phyloP scores from a whole-genome alignment of 192 early-diverging fungal species.

The Umbelopsis sp. region DNA sequence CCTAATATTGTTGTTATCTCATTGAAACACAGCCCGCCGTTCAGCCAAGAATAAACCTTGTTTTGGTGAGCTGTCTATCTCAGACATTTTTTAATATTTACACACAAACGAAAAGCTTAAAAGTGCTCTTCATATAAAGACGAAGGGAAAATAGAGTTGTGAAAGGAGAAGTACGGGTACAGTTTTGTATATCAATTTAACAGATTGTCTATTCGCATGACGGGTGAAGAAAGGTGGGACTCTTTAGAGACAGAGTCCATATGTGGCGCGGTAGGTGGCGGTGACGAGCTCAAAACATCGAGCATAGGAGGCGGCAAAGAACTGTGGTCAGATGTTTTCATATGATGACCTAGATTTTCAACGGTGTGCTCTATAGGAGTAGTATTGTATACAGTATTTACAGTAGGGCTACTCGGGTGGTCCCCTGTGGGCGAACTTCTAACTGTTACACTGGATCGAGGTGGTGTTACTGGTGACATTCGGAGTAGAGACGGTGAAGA shows the following conservation, averaged over 20 bases:
- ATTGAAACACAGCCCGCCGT: neutral
- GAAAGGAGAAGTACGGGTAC: neutral
- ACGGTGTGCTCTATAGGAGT: constrained; percentile 10
- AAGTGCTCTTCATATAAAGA: neutral
- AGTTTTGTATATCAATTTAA: neutral
- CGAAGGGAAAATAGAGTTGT: neutral
- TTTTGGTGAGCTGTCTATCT: too few species aligned
- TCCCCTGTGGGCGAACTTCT: neutral
- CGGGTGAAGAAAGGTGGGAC: neutral
- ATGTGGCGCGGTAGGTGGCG: too few species aligned
- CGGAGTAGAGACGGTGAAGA: constrained; percentile 6
- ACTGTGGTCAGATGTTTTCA: neutral
- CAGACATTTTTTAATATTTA: neutral
- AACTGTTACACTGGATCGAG: constrained; percentile 15
- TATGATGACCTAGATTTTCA: neutral
- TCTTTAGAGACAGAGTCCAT: neutral
- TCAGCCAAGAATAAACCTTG: too few species aligned
- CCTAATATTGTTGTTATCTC: too few species aligned
- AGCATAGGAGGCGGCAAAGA: neutral
- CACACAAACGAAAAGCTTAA: neutral
- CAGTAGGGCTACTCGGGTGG: neutral
- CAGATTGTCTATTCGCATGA: constrained; percentile 21
- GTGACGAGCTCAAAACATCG: too few species aligned
- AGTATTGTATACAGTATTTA: constrained; percentile 17
- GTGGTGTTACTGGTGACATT: constrained; percentile 19